Evolutionary conservation across 805 yeast species (phyloP), one percentile per base, ranked within the genome.

Genomic region (Metschnikowia corniflorae): DNA sequence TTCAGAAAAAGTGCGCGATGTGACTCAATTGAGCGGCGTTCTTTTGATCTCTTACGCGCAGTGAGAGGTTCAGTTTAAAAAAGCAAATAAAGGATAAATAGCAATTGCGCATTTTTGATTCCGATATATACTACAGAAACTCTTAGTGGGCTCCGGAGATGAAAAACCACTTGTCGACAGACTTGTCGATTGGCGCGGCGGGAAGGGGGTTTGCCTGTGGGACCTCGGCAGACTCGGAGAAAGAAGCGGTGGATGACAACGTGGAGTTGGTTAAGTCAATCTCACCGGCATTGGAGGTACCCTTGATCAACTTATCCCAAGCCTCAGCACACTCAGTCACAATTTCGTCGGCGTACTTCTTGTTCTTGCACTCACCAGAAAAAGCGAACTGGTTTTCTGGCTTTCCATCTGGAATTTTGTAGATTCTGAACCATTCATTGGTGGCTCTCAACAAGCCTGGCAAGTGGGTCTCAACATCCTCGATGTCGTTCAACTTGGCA

Each of bases 101-200:
- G 2, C 6, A 6, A 12, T n/a, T 27, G 20, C 16, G 18, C 10
- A 16, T 16, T n/a, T n/a, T n/a, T n/a, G n/a, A n/a, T n/a, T n/a
- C n/a, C n/a, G n/a, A n/a, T n/a, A n/a, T n/a, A n/a, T n/a, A n/a
- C n/a, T n/a, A n/a, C n/a, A n/a, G n/a, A n/a, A n/a, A n/a, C n/a
- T n/a, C 33, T 55, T 64, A 68, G 53, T 68, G 72, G 46, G 84
- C 80, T 70, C 91, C 93, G 43, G 91, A 86, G 61, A 91, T 91
- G 80, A 80, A 91, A 78, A 93, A 91, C 98, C 98, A 91, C 73
- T 91, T 91, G 78, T 91, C 97, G 62, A 91, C 72, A 39, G 96
- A 86, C 70, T 85, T 79, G 75, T 91, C 98, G 64, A 93, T 86
- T 67, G 96, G 95, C 47, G 95, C 96, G 61, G 89, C 88, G 47